Evolutionary conservation across 768 basidiomycete species (phyloP), one percentile per base, ranked within the genome.

Genomic region (Phlebiopsis flavidoalba): DNA sequence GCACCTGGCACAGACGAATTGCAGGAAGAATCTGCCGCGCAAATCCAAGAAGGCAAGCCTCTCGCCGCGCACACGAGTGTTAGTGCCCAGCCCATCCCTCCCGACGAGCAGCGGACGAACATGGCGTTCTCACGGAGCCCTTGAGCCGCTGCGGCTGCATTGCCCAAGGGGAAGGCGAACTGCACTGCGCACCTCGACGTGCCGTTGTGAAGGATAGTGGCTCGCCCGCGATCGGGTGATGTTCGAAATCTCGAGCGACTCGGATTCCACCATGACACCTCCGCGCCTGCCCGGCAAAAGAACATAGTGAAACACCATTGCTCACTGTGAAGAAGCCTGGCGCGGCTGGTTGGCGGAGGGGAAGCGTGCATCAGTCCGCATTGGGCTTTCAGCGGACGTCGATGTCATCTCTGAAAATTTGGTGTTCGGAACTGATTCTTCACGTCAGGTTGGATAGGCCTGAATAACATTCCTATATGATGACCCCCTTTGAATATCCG

Each of bases 351-450:
- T n/a, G n/a, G n/a, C n/a, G n/a, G 17, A 43, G n/a, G 21, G 37
- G 53, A 19, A 36, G 33, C 48, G 48, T 15, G 53, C 26, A 2
- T 24, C 21, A 37, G 5, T 7, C 50, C 50, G 22, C 12, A 55
- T 37, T n/a, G n/a, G n/a, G 43, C 40, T 33, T 15, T 46, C 43
- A 19, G 5, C 33, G 43, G 53, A 57, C 67, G 50, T 21, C 8
- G 72, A 76, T 24, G 60, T 79, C n/a, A 79, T 79, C 33, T n/a
- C n/a, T n/a, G n/a, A n/a, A n/a, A 78, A 79, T 71, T 67, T 79
- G n/a, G 15, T 79, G 78, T 6, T 79, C 64, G 69, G 62, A n/a
- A 49, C 24, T 59, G 31, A 45, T 19, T 37, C 14, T 24, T 14
- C 2, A 3, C 4, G 5, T 43, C 17, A 17, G 11, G 40, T 43